Evolutionary conservation across 352 stramenopile species (phyloP), one percentile per base, ranked within the genome.

Genomic region (Vaucheria bursata): DNA sequence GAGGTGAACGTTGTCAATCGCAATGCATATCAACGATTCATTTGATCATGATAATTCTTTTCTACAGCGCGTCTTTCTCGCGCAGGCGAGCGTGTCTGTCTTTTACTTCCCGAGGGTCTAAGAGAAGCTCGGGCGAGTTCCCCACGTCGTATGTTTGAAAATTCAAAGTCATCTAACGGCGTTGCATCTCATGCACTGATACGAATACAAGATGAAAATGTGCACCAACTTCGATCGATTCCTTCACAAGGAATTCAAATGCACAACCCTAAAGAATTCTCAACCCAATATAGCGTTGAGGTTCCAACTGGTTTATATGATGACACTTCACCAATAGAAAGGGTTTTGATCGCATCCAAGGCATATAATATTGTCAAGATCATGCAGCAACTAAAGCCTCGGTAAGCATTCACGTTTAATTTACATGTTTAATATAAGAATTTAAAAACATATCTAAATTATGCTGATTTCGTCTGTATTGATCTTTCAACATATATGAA

Each of bases 261-360:
- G 53, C 53, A 68, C 53, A 68, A 34, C 53, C 53, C 53, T 7
- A 2, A 2, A 34, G 53, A 2, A 31, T 12, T 12, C 45, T 37
- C 53, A 2, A 72, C 33, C 65, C 12, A 72, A 12, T 72, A 45
- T 35, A 72, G 65, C 31, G 31, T 72, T 36, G 65, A 72, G 65
- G 31, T 72, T 29, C 65, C 65, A 37, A 72, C 31, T 36, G 65
- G 33, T 6, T 6, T 25, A n/a, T n/a, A 29, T 6, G 29, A 39
- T 1, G 65, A 72, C 31, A 8, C 1, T n/a, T 36, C 65, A 35
- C 65, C 65, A 36, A 72, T 72, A 2, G 6, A 72, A 35, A 36
- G 65, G 2, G 65, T 72, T 1, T 35, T 72, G n/a, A 8, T 72
- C 1, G 65, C 65, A 29, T 29, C 40, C 65, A 72, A 35, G 65